Conservation (phyloP, 2,329 filamentous ascomycete genomes). For the Leptographium radiaticola region DNA sequence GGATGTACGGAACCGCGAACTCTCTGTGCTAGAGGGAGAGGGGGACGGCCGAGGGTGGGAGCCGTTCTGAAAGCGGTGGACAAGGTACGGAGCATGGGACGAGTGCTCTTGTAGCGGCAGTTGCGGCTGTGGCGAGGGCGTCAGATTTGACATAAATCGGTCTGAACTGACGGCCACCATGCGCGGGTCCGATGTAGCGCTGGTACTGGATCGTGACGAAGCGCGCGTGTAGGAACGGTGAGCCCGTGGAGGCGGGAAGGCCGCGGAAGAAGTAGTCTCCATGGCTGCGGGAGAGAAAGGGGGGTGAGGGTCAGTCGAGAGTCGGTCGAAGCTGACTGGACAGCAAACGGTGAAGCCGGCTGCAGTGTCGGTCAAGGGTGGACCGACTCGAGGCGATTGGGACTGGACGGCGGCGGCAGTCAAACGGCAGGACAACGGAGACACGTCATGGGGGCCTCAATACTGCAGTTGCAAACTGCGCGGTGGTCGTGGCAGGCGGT, state of each 20-base stretch:
- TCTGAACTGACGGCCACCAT: background rate
- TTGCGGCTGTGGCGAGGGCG: conserved; percentile 7
- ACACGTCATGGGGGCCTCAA: background rate
- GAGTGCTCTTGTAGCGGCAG: background rate
- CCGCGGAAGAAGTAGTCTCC: conserved; percentile 5
- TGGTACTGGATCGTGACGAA: conserved; percentile 5
- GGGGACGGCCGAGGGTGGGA: conserved; percentile 1
- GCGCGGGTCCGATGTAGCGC: conserved; percentile 1
- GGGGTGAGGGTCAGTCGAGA: background rate
- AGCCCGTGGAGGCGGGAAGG: background rate
- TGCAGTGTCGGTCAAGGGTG: background rate
- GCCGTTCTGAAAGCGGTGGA: conserved; percentile 7
- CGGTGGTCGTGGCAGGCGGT: background rate
- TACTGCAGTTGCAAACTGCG: background rate
- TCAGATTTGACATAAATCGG: conserved; percentile 1
- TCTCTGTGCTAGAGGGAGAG: conserved; percentile 6
- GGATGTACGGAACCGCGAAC: background rate
- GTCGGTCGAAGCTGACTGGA: background rate
- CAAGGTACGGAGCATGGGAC: background rate
- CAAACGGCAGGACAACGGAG: background rate
- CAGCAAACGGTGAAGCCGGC: background rate
- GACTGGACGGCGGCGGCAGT: background rate
- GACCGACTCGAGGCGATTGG: background rate
- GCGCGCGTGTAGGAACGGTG: conserved; percentile 6
- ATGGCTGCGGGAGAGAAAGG: conserved; percentile 2